Evolutionary conservation across 2,329 filamentous ascomycete genomes (phyloP), one percentile per base, ranked within the genome.

Genomic region (Trichoderma atroviride): DNA sequence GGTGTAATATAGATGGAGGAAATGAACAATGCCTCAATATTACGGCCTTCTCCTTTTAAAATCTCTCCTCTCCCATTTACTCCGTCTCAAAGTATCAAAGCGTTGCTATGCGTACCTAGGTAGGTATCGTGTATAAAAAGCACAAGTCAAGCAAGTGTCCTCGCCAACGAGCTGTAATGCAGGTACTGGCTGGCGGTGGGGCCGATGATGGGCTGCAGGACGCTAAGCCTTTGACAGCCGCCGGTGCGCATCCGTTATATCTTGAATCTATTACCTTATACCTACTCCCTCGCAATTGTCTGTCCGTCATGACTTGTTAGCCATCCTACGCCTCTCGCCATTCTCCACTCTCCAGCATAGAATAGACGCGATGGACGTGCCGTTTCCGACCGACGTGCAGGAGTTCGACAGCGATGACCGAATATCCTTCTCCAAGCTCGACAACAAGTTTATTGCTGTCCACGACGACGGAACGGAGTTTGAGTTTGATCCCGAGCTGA

Each of bases 381-480:
- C 80, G 13, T 88, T 90, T 68, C 88, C 88, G 27, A 88, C 83
- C 22, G 83, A 92, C 69, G 85, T 87, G 16, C 85, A 87, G 69
- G 86, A 91, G 59, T 96, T 97, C 78, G 89, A 91, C 75, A 82
- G 82, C 70, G 94, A 97, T 78, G 87, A 92, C 33, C 91, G 94
- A 74, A 92, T 97, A 76, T 95, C 93, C 6, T 97, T 91, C 82
- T 95, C 92, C n/a, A 92, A 88, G 77, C 84, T 93, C 71, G 91
- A 95, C 80, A 86, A 89, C 76, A 95, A 93, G 78, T 95, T 91
- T 82, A 88, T 96, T 65, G 88, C 96, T 9, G 94, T 97, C 71
- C 91, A 92, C 69, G 92, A 94, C 59, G 90, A 96, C 77, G 93
- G 93, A 64, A 87, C 89, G 71, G 94, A 97, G 79, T 97, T 91